Evolutionary conservation across 257 asterid species (phyloP), one percentile per base, ranked within the genome.

Genomic region (Fraxinus excelsior): DNA sequence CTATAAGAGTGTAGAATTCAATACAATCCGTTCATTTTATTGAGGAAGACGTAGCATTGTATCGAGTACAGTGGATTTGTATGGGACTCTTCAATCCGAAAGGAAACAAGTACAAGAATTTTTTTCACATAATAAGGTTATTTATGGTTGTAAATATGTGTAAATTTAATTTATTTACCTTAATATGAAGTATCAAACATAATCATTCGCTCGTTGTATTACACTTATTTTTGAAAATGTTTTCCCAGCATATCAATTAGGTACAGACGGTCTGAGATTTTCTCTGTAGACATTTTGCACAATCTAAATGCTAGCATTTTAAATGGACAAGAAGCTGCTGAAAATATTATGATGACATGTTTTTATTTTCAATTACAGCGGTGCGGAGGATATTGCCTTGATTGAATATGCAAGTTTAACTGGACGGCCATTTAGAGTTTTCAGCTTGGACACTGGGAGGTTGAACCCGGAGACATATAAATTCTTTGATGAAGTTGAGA

Each of bases 361-460:
- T 46, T 71, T 3, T 28, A 29, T 72, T 28, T 42, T 42, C 26
- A 34, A 19, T 49, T 76, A 79, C 89, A 85, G 91, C 79, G 91
- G 91, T 58, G 91, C 91, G 12, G 89, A 87, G 78, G 89, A 87
- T 65, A 87, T 87, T 16, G 91, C 91, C 65, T 78, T 87, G 81
- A 85, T 87, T 13, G 91, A 87, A 56, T 87, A 87, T 31, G 91
- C 91, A 1, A 84, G 67, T 65, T 78, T 87, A 69, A 87, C 89
- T 3, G 91, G 91, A 8, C 87, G 89, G 0, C 89, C 91, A 8
- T 87, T 79, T 82, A 72, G 89, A 40, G 91, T 87, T 19, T 87
- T 87, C 82, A 87, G 89, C 84, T 78, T 87, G 73, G 91, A 87
- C 81, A 87, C 91, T 1, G 89, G 91, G 25, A 69, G 91, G 18